These are phyloP conservation scores for Tuber melanosporum DNA, from an alignment of 495 filamentous ascomycete genomes.

Conservation along the genomic window DNA sequence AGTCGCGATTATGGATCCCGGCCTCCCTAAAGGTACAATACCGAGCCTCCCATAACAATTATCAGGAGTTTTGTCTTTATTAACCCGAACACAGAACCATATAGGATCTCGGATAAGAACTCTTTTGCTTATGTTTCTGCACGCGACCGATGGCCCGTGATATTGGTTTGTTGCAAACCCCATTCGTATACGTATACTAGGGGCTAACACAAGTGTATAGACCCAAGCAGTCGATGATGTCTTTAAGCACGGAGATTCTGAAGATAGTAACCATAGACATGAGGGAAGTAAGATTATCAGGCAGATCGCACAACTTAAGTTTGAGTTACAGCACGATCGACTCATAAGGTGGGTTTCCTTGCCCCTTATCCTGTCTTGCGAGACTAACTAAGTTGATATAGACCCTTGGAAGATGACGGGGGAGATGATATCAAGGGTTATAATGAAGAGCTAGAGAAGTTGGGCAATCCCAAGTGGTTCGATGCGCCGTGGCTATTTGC, in stretches of 20 bases:
- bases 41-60: background rate
- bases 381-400: conserved; percentile 39
- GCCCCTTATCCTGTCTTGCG: background rate
- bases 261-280: conserved; percentile 56
- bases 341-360: conserved; percentile 61
- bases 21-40: background rate
- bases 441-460: conserved; percentile 72
- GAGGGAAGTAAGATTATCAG: conserved; percentile 85
- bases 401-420: conserved; percentile 77
- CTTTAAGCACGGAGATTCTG: conserved; percentile 60
- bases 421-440: conserved; percentile 69
- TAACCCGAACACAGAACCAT: conserved; percentile 56
- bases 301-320: conserved; percentile 76
- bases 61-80: background rate
- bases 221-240: conserved; percentile 92
- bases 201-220: conserved; percentile 46
- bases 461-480: conserved; percentile 74
- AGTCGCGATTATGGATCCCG: background rate
- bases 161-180: conserved; percentile 57
- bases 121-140: conserved; percentile 84
- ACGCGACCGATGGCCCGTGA: conserved; percentile 83
- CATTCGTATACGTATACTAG: background rate
- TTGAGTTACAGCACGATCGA: conserved; percentile 88
- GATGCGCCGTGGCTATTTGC: conserved; percentile 77
- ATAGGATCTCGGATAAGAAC: conserved; percentile 67